phyloP scores from a whole-genome alignment of 176 grass and related monocot species.

The Canna indica region DNA sequence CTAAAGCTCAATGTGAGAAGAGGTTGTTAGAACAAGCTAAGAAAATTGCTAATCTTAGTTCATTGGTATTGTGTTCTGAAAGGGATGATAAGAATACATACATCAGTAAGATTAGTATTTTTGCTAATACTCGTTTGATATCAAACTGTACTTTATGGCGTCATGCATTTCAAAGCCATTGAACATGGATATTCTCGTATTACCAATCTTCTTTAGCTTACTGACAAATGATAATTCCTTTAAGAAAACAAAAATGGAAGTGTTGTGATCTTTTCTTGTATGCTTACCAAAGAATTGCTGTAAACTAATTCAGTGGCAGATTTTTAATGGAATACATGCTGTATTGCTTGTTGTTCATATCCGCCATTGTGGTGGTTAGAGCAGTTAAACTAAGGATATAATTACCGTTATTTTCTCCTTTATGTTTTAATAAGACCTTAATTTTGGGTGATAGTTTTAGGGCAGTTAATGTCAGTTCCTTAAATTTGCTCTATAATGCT shows the following conservation, averaged over 20 bases:
- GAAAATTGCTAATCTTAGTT: conserved; percentile 93
- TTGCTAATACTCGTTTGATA: conserved; percentile 9
- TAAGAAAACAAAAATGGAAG: no score
- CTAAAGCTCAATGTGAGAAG: conserved; percentile 75
- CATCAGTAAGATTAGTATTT: conserved; percentile 47
- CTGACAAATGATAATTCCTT: no score
- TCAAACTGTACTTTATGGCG: neutral
- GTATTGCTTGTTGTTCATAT: no score
- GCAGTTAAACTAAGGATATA: neutral
- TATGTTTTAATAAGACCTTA: neutral
- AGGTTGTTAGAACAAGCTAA: conserved; percentile 74
- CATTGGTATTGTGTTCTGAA: conserved; percentile 74
- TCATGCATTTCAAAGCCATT: neutral
- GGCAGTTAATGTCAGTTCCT: neutral
- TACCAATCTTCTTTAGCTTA: no score
- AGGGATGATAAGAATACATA: conserved; percentile 51
- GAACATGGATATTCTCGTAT: neutral
- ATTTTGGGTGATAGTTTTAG: no score
- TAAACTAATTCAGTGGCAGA: no score
- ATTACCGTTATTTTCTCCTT: neutral
- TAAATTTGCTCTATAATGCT: neutral
- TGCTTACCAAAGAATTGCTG: no score
- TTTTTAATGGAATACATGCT: no score
- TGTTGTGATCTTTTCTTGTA: no score
- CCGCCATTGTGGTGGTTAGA: neutral